A percentile compares a stretch with the other conserved stretches of the same genome.
phyloP scores from a whole-genome alignment of 176 grass and related monocot species.

The Pontederia crassipes region DNA sequence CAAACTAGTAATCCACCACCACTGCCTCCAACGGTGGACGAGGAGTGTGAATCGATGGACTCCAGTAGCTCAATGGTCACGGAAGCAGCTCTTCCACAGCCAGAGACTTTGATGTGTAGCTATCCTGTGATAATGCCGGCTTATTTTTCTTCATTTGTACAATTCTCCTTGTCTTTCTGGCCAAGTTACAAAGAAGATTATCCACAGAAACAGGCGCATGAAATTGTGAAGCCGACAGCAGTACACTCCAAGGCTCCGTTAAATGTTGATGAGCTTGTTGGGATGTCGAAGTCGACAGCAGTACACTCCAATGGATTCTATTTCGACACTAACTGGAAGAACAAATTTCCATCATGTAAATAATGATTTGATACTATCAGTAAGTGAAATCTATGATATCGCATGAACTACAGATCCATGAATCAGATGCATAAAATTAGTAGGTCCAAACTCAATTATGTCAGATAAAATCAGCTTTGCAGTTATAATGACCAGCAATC shows the following conservation, averaged over 20 bases:
- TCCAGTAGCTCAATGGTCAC: neutral
- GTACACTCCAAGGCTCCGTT: conserved; percentile 70
- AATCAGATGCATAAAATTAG: no score
- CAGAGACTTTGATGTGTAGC: conserved; percentile 41
- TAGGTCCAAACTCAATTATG: no score
- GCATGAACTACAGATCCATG: no score
- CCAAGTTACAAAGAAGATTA: conserved; percentile 37
- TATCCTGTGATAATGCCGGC: conserved; percentile 72
- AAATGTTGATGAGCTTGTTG: conserved; percentile 80
- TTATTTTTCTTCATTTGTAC: conserved; percentile 72
- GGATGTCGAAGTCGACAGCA: conserved; percentile 82
- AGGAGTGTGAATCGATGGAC: neutral
- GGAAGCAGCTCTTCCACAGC: neutral
- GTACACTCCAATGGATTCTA: no score
- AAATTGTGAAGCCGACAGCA: conserved; percentile 80
- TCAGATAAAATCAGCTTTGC: no score
- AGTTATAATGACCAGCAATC: no score
- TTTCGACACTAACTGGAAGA: no score
- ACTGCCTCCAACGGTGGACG: neutral
- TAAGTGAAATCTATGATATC: no score
- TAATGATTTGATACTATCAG: no score
- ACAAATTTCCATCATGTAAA: no score
- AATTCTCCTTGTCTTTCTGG: conserved; percentile 70
- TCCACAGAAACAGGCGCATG: conserved; percentile 48
- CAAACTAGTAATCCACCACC: neutral